These are phyloP conservation scores for Cladosporium sp. DNA, from an alignment of 2,329 filamentous ascomycete genomes.

Conservation along the genomic window DNA sequence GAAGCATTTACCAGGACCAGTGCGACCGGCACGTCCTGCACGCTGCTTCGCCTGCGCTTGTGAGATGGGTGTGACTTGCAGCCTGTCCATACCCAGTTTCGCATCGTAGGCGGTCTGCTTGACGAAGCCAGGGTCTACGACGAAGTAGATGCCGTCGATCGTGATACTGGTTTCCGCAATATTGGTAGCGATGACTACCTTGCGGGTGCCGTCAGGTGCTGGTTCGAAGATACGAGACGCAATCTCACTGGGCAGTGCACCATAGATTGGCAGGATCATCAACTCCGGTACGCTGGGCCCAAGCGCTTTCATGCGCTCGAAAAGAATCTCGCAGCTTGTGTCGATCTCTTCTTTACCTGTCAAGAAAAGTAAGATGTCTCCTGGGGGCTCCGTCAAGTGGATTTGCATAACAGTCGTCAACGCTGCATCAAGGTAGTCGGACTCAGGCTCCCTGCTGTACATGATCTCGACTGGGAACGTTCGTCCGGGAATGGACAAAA, in stretches of 20 bases:
- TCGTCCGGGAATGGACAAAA: slow-evolving; percentile 91
- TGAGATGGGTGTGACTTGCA: slow-evolving; percentile 92
- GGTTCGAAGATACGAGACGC: slow-evolving; percentile 93
- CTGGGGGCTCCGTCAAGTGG: slow-evolving; percentile 82
- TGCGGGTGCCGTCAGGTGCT: slow-evolving; percentile 74
- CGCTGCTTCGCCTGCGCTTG: slow-evolving; percentile 95
- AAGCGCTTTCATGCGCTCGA: slow-evolving; percentile 91
- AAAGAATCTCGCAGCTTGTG: slow-evolving; percentile 84
- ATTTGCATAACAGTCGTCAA: slow-evolving; percentile 98
- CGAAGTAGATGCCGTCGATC: slow-evolving; percentile 95
- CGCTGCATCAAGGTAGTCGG: slow-evolving; percentile 88
- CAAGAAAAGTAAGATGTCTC: slow-evolving; percentile 93
- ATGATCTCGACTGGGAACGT: slow-evolving; percentile 95
- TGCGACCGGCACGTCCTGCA: slow-evolving; percentile 85
- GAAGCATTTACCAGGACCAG: slow-evolving; percentile 93
- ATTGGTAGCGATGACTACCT: slow-evolving; percentile 96
- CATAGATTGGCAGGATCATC: slow-evolving; percentile 92
- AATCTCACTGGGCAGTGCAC: slow-evolving; percentile 85
- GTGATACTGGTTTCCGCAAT: slow-evolving; percentile 98
- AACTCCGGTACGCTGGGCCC: slow-evolving; percentile 87
- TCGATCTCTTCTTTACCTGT: slow-evolving; percentile 98
- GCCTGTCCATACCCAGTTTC: slow-evolving; percentile 94
- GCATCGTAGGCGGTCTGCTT: slow-evolving; percentile 97
- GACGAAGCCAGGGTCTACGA: slow-evolving; percentile 93
- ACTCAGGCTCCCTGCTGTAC: slow-evolving; percentile 90